Conservation (phyloP, 75 land plant species). For the Gnetum montanum region DNA sequence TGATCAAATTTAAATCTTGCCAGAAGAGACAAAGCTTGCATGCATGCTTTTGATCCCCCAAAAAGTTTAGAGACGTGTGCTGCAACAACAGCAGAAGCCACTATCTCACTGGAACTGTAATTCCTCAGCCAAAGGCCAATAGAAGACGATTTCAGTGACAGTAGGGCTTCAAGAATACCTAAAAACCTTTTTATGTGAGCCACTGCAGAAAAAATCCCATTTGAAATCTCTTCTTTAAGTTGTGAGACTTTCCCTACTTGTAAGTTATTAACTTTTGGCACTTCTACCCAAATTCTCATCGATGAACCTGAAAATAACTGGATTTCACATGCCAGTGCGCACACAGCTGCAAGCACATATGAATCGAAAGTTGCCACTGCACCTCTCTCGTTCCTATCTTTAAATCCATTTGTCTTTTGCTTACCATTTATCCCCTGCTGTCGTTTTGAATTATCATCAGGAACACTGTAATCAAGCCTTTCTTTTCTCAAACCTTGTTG, state of each 20-base stretch:
- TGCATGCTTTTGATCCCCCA: conserved; percentile 78
- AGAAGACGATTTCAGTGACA: conserved; percentile 69
- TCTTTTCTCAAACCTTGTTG: conserved; percentile 41
- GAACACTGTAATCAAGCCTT: conserved; percentile 11
- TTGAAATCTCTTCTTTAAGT: conserved; percentile 15
- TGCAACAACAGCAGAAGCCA: conserved; percentile 92
- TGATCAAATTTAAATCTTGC: conserved; percentile 76
- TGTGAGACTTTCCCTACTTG: conserved; percentile 23
- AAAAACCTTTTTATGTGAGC: conserved; percentile 65
- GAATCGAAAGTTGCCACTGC: conserved; percentile 89
- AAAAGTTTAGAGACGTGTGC: conserved; percentile 82
- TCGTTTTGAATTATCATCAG: conserved; percentile 1
- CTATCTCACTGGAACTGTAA: conserved; percentile 83
- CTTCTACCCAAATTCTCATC: no score
- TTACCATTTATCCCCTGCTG: conserved; percentile 15
- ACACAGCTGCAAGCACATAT: conserved; percentile 82
- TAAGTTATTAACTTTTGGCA: conserved; percentile 13
- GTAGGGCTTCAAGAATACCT: conserved; percentile 65
- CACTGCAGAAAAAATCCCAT: conserved; percentile 48
- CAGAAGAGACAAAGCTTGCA: conserved; percentile 69
- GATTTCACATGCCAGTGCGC: conserved; percentile 90
- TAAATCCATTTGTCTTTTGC: conserved; percentile 2
- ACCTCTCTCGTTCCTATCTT: conserved; percentile 48
- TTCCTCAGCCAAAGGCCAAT: conserved; percentile 43
- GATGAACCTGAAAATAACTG: conserved; percentile 67